Evolutionary conservation across 129 eudicot genomes (phyloP).

Genomic region (Flaveria linearis): DNA sequence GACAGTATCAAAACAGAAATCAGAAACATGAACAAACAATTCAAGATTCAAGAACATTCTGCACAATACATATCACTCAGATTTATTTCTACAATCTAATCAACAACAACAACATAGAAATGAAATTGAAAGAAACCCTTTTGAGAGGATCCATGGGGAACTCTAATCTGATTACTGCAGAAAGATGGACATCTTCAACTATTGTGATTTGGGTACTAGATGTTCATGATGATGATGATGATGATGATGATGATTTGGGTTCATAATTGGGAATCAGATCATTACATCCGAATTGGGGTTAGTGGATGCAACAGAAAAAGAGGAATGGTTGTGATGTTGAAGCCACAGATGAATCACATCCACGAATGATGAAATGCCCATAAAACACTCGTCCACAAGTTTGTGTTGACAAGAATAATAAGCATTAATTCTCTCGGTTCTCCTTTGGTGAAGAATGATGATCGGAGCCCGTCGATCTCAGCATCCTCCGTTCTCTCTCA

Average conservation of each 20-base stretch:
- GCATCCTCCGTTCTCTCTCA: too few species aligned
- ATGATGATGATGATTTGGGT: constrained; percentile 20
- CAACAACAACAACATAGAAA: neutral
- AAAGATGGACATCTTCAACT: constrained; percentile 50
- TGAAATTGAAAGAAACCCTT: constrained; percentile 44
- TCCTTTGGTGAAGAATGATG: too few species aligned
- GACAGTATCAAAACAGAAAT: neutral
- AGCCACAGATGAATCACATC: neutral
- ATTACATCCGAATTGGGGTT: constrained; percentile 15
- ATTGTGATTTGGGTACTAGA: neutral
- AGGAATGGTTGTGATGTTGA: constrained; percentile 57
- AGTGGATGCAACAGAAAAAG: constrained; percentile 30
- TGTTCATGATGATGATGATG: neutral
- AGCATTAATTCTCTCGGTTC: too few species aligned
- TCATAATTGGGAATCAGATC: constrained; percentile 23
- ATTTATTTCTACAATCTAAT: neutral
- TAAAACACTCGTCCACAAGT: too few species aligned
- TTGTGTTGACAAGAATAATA: too few species aligned
- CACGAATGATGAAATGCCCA: too few species aligned
- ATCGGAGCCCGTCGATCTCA: too few species aligned
- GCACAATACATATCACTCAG: neutral
- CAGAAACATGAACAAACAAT: too few species aligned
- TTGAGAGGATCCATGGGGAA: constrained; percentile 79
- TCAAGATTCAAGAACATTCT: too few species aligned
- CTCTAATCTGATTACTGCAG: constrained; percentile 50